Evolutionary conservation across 129 eudicot genomes (phyloP).

Genomic region (Tanacetum coccineum): DNA sequence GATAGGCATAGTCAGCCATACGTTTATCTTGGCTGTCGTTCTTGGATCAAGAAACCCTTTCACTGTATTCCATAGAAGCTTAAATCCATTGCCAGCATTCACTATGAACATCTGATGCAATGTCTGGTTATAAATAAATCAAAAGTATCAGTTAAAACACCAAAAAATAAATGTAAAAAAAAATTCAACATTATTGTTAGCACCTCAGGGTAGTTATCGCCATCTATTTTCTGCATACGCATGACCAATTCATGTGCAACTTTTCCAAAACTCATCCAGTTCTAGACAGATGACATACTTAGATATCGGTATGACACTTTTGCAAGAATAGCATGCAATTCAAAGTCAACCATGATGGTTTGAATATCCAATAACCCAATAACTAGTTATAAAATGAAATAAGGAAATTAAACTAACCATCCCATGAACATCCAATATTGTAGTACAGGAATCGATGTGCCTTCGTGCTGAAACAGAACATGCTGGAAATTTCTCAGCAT

Average conservation of each 20-base stretch:
- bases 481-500: constrained; percentile 82
- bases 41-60: constrained; percentile 88
- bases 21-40: constrained; percentile 87
- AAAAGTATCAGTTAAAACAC: background rate
- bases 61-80: constrained; percentile 69
- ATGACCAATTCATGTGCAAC: constrained; percentile 79
- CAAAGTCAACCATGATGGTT: background rate
- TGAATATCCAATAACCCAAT: background rate
- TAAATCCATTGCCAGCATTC: constrained; percentile 89
- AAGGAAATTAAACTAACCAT: constrained; percentile 45
- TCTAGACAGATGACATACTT: constrained; percentile 31
- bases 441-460: constrained; percentile 79
- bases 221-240: constrained; percentile 91
- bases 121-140: constrained; percentile 40
- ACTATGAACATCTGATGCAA: constrained; percentile 90
- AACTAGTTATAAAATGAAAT: background rate
- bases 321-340: background rate
- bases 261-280: constrained; percentile 97
- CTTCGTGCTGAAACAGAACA: constrained; percentile 85
- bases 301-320: background rate
- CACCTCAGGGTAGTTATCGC: constrained; percentile 96
- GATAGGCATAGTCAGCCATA: constrained; percentile 13
- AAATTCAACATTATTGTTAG: background rate
- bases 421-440: constrained; percentile 84
- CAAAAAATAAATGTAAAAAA: background rate